Conservation (phyloP, 2,329 filamentous ascomycete genomes). For the Aspergillus arachidicola region DNA sequence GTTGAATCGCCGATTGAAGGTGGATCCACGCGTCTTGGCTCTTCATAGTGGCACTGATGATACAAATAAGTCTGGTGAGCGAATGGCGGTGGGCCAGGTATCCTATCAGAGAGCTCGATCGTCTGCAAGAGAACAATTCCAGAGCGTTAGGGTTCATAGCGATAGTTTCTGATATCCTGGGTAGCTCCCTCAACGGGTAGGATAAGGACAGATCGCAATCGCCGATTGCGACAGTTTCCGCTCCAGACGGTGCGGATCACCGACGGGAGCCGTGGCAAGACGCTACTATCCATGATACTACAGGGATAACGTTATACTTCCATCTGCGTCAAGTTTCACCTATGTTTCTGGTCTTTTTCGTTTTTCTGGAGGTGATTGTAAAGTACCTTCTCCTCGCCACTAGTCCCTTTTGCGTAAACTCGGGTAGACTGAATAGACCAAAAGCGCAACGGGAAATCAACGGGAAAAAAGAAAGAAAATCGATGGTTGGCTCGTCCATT, state of each 20-base stretch:
- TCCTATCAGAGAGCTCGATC: background rate
- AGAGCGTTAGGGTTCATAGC: background rate
- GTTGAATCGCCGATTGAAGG: background rate
- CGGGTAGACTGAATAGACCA: background rate
- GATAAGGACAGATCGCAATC: background rate
- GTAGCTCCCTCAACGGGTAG: too few relatives aligned
- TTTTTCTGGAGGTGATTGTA: background rate
- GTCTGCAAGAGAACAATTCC: background rate
- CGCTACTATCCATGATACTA: background rate
- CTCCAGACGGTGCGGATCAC: background rate
- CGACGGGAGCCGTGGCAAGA: background rate
- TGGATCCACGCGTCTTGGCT: constrained; percentile 1
- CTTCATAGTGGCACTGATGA: background rate
- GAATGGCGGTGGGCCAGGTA: background rate
- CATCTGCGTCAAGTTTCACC: background rate
- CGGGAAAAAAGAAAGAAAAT: background rate
- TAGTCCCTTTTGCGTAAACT: background rate
- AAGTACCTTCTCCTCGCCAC: background rate
- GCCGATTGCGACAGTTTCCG: background rate
- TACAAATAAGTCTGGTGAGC: background rate
- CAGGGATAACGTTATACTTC: too few relatives aligned
- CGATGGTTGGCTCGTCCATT: background rate
- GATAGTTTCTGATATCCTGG: background rate
- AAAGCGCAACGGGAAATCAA: background rate
- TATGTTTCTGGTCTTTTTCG: background rate